Percentiles rank a stretch among this genome's conserved stretches.
phyloP scores from a whole-genome alignment of 306 rosid genomes.

The Vachellia pachyceras region DNA sequence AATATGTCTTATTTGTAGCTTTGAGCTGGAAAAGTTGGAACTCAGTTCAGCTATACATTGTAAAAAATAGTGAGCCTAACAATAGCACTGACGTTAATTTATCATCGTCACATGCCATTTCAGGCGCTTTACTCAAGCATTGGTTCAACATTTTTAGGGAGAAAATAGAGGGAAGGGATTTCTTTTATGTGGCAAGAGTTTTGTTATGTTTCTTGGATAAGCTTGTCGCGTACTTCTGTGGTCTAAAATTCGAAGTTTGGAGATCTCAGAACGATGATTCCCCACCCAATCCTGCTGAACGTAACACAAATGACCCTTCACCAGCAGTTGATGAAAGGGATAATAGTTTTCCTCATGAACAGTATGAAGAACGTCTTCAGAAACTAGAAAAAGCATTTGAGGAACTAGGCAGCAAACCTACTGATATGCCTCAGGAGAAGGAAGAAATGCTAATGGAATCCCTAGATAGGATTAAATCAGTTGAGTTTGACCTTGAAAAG shows the following conservation, averaged over 20 bases:
- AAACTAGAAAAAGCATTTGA: conserved; percentile 69
- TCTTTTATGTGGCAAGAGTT: conserved; percentile 48
- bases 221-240: conserved; percentile 53
- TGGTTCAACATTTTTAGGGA: conserved; percentile 54
- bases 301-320: conserved; percentile 44
- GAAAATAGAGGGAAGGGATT: conserved; percentile 56
- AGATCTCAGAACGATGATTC: conserved; percentile 64
- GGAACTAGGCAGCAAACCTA: conserved; percentile 76
- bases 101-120: conserved; percentile 26
- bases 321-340: conserved; percentile 62
- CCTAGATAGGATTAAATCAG: conserved; percentile 84
- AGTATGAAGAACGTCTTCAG: conserved; percentile 80
- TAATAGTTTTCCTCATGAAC: conserved; percentile 42
- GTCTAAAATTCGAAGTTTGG: conserved; percentile 64
- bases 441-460: conserved; percentile 84
- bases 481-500: conserved; percentile 87
- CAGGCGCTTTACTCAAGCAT: conserved; percentile 55
- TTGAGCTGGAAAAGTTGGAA: conserved; percentile 26
- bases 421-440: conserved; percentile 80
- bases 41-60: conserved; percentile 1
- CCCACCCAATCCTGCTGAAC: conserved; percentile 60
- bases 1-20: conserved; percentile 17
- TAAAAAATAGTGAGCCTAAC: background rate
- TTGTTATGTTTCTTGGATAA: conserved; percentile 60
- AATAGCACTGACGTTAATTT: conserved; percentile 20